These are phyloP conservation scores for Zasmidium cellare DNA, from an alignment of 2,329 filamentous ascomycete genomes.

Conservation along the genomic window DNA sequence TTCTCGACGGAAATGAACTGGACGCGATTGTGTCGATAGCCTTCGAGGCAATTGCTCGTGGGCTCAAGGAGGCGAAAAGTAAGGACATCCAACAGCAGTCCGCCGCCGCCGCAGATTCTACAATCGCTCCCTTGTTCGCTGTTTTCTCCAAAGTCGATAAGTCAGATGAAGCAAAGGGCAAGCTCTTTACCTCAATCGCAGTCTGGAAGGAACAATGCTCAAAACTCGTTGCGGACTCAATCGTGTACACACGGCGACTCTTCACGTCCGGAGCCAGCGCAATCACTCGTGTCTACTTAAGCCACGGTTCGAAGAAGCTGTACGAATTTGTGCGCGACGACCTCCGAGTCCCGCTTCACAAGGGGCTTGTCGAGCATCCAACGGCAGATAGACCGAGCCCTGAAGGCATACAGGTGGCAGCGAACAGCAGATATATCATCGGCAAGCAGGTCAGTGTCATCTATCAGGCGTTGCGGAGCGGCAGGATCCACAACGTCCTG, in stretches of 20 bases:
- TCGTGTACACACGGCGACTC: background rate
- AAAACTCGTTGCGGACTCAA: background rate
- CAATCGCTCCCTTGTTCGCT: background rate
- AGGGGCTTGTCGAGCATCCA: conserved; percentile 27
- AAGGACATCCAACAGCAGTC: conserved; percentile 5
- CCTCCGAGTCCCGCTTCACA: conserved; percentile 21
- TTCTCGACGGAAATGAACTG: background rate
- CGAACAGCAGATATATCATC: conserved; percentile 16
- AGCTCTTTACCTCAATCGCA: background rate
- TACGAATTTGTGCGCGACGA: conserved; percentile 25
- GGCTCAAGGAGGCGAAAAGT: conserved; percentile 11
- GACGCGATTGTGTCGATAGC: background rate
- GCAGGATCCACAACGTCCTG: conserved; percentile 7
- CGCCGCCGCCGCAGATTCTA: background rate
- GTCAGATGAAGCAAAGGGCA: background rate
- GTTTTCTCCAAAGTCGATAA: background rate
- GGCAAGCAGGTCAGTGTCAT: conserved; percentile 24
- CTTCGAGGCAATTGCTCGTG: conserved; percentile 10
- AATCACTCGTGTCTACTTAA: conserved; percentile 7
- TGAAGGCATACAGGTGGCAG: conserved; percentile 10
- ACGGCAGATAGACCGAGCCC: conserved; percentile 15
- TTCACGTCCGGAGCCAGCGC: background rate
- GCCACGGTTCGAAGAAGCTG: conserved; percentile 20
- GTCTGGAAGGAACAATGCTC: background rate
- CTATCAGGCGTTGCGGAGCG: conserved; percentile 27